Percentiles rank a stretch among this genome's conserved stretches.
Conservation (phyloP, 768 basidiomycete genomes). For the Lactarius sp. region DNA sequence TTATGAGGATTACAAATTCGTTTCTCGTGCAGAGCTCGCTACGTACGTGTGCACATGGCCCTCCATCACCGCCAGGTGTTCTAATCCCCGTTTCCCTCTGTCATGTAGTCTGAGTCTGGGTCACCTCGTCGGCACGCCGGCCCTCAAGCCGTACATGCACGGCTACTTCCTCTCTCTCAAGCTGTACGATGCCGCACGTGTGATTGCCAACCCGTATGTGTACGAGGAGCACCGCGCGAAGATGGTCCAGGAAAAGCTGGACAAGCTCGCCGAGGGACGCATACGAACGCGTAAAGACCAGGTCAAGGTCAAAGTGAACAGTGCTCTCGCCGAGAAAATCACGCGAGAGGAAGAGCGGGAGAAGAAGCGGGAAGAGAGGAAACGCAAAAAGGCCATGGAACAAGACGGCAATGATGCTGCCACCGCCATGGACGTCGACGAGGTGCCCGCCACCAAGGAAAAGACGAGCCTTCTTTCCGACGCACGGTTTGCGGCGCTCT, state of each 20-base stretch:
- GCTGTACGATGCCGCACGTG: constrained; percentile 90
- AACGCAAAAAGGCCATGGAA: constrained; percentile 39
- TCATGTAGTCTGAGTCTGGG: constrained; percentile 77
- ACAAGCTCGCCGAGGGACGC: constrained; percentile 87
- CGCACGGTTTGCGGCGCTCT: constrained; percentile 84
- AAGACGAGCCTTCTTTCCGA: constrained; percentile 65
- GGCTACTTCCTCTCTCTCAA: constrained; percentile 97
- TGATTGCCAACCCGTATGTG: constrained; percentile 94
- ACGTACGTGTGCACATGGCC: constrained; percentile 48
- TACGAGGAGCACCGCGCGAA: constrained; percentile 93
- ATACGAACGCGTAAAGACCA: constrained; percentile 77
- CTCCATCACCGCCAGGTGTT: neutral
- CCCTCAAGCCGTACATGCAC: constrained; percentile 99
- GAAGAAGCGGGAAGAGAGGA: constrained; percentile 49
- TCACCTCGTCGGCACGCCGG: constrained; percentile 89
- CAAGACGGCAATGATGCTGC: constrained; percentile 36
- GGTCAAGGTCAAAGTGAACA: constrained; percentile 69
- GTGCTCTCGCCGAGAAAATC: constrained; percentile 83
- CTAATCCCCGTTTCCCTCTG: constrained; percentile 3
- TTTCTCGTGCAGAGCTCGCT: constrained; percentile 80
- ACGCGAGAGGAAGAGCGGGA: constrained; percentile 59
- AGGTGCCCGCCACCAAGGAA: constrained; percentile 30
- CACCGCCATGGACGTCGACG: constrained; percentile 35
- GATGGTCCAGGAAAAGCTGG: constrained; percentile 82
- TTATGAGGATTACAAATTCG: constrained; percentile 97